Evolutionary conservation across 768 basidiomycete species (phyloP), one percentile per base, ranked within the genome.

Genomic region (Suillus ampliporus): DNA sequence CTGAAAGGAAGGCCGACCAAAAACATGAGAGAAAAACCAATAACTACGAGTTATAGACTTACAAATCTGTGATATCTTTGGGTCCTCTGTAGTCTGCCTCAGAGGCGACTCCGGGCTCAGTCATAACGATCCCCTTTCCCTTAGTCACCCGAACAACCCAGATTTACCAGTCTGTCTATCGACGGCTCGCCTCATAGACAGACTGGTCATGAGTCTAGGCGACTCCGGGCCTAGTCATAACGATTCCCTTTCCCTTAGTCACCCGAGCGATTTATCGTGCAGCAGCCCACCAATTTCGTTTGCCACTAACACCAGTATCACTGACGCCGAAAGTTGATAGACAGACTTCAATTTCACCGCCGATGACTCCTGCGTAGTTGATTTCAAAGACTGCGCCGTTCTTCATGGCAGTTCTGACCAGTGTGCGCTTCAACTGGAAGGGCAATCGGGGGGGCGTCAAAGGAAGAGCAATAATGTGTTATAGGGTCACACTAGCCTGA

Each of bases 311-410:
- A 0, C 85, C 87, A 34, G 78, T 81, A 60, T 88, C 86, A 14
- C 80, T 84, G 4, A 77, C 84, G 5, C 83, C 82, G 14, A 83
- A 80, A 15, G 79, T 76, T 5, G 76, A 66, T 10, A 85, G 72
- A 19, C 77, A 66, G 0, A 80, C 61, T 50, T 88, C 86, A n/a
- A 82, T 80, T 51, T 88, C 86, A 1, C 84, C 87, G n/a, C n/a
- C 19, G 0, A 95, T 74, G 1, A 90, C 89, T 13, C 90, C 89
- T 0, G 86, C 86, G 64, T 94, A 95, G 65, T 81, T 82, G 47
- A 95, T 84, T 74, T 95, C 94, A 68, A 95, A 94, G 0, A 88
- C 88, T 0, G 89, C 89, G 13, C 93, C 93, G 64, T 92, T 91
- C 67, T 88, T 89, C 26, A 92, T 80, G 1, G 93, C 92, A 0